Base-by-base conservation (phyloP, 108 stramenopile genomes). In the Cyclostephanos tholiformis region DNA sequence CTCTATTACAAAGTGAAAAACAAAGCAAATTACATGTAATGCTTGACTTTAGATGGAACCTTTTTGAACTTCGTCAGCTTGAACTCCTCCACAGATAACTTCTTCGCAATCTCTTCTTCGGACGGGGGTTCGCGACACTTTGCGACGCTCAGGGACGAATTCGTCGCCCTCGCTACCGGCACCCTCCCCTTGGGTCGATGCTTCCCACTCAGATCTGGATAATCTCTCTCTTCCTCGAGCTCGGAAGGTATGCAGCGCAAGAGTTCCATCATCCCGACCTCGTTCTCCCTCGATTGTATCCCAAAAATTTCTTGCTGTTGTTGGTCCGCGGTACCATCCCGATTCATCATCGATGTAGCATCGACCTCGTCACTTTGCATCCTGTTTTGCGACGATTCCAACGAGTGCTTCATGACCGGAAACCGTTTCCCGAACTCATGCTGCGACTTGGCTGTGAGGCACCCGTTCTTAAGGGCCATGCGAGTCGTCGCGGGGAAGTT, bases 11-110 rank as follows among this genome's bases (percentile, higher is more conserved):
- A 36, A 6, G 6, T 61, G 5, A 56, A 6, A 38, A 12, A 52
- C 4, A 14, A 63, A 23, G 9, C 61, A 32, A 43, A 66, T 43
- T 48, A 35, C 39, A 64, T 63, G 56, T 77, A 77, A 20, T 27
- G 32, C 38, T 50, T 79, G 17, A 80, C 79, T 44, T 74, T 82
- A 1, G 80, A 48, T 44, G 67, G 29, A 0, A 79, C 81, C 27
- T 75, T 82, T 67, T 63, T 44, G 59, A 85, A 85, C 63, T 70
- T 85, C 46, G 67, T 82, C 77, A 85, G 78, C 67, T 85, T 85
- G 73, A 85, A 85, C 36, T 75, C 81, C 2, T 66, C 72, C 26
- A 73, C 77, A 2, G 58, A 49, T 35, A 56, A 55, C 36, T 49
- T 58, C 35, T 27, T 43, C 32, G 35, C 35, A 6, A 67, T 32